Evolutionary conservation across 805 yeast species (phyloP).

Genomic region (Scheffersomyces stipitis): DNA sequence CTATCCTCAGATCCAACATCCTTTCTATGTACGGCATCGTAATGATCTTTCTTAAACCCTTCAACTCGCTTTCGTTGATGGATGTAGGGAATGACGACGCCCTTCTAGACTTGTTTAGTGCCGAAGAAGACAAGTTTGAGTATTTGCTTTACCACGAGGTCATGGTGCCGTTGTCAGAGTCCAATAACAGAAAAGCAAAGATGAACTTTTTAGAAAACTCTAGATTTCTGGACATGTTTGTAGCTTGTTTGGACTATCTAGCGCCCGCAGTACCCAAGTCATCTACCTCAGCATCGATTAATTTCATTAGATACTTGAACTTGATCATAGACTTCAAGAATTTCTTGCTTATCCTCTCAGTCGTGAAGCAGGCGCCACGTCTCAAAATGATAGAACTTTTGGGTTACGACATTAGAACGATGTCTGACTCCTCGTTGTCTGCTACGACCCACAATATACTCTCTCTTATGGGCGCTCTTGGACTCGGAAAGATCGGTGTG

Average conservation of each 20-base stretch:
- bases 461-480: constrained; percentile 22
- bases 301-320: constrained; percentile 13
- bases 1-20: constrained; percentile 17
- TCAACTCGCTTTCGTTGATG: constrained; percentile 24
- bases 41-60: constrained; percentile 27
- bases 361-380: constrained; percentile 22
- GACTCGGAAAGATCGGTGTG: constrained; percentile 27
- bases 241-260: constrained; percentile 14
- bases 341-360: constrained; percentile 28
- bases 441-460: constrained; percentile 21
- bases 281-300: constrained; percentile 1
- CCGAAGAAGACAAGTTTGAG: constrained; percentile 14
- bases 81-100: constrained; percentile 15
- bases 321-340: constrained; percentile 32
- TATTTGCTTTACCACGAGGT: constrained; percentile 15
- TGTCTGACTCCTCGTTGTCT: constrained; percentile 3
- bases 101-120: constrained; percentile 18
- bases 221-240: constrained; percentile 7
- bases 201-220: constrained; percentile 1
- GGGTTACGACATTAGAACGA: constrained; percentile 22
- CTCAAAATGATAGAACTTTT: constrained; percentile 21
- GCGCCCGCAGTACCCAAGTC: constrained; percentile 13
- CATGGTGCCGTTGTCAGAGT: constrained; percentile 20
- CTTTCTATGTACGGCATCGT: constrained; percentile 24
- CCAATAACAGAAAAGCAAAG: constrained; percentile 18